Conservation (phyloP, 148 eudicot genomes). For the Heliamphora exappendiculata region DNA sequence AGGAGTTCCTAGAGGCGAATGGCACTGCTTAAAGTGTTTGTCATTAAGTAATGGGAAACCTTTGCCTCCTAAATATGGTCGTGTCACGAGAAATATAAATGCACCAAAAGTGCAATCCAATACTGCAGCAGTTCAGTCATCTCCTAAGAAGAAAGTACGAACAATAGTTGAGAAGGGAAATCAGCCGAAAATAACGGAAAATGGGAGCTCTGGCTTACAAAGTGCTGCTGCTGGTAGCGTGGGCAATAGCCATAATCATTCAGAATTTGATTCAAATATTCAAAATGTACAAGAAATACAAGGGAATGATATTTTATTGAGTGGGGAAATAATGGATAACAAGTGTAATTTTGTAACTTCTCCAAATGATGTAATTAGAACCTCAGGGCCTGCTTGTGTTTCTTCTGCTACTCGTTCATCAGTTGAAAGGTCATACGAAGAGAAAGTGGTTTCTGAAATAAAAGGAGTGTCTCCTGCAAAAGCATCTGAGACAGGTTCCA, state of each 20-base stretch:
- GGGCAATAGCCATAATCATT: slow-evolving; percentile 11
- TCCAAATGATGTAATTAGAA: slow-evolving; percentile 18
- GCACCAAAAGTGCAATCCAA: slow-evolving; percentile 41
- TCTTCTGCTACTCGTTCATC: slow-evolving; percentile 30
- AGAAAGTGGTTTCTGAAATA: slow-evolving; percentile 19
- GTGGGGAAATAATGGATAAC: slow-evolving; percentile 23
- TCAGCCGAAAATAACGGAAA: slow-evolving; percentile 34
- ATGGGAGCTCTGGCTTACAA: slow-evolving; percentile 29
- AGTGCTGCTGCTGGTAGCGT: slow-evolving; percentile 27
- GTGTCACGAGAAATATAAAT: slow-evolving; percentile 74
- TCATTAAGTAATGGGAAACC: slow-evolving; percentile 66
- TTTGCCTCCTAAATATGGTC: slow-evolving; percentile 93
- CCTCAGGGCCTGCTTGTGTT: slow-evolving; percentile 17
- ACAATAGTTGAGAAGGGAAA: slow-evolving; percentile 27
- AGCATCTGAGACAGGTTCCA: slow-evolving; percentile 19
- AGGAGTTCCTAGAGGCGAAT: slow-evolving; percentile 71
- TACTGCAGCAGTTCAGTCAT: slow-evolving; percentile 32
- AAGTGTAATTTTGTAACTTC: slow-evolving; percentile 13
- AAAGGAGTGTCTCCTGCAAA: slow-evolving; percentile 21
- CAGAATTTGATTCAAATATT: slow-evolving; percentile 25
- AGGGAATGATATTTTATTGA: slow-evolving; percentile 19
- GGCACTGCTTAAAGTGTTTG: slow-evolving; percentile 91
- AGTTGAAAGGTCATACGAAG: slow-evolving; percentile 23
- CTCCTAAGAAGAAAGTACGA: slow-evolving; percentile 40
- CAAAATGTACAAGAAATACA: slow-evolving; percentile 22